A percentile compares a stretch with the other conserved stretches of the same genome.
Evolutionary conservation across 2,329 filamentous ascomycete species (phyloP).

Genomic region (Massarina eburnea): DNA sequence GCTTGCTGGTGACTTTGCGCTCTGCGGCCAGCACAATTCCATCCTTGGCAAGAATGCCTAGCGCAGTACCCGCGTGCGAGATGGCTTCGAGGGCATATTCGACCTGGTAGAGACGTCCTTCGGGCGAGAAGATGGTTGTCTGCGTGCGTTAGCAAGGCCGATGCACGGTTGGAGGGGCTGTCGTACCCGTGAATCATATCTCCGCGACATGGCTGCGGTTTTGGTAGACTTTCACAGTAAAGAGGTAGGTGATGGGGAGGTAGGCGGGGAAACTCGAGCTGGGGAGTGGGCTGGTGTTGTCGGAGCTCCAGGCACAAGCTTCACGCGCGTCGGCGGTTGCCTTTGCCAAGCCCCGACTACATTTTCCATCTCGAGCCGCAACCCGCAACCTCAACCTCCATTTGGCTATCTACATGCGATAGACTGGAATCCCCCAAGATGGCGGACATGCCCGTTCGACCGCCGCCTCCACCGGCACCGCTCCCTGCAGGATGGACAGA

Average conservation of each 20-base stretch:
- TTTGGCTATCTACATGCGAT: background rate
- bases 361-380: slow-evolving; percentile 21
- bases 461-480: slow-evolving; percentile 50
- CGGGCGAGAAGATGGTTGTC: slow-evolving; percentile 99
- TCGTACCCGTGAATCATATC: slow-evolving; percentile 94
- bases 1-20: slow-evolving; percentile 98
- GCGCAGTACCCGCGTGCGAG: slow-evolving; percentile 93
- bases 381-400: slow-evolving; percentile 13
- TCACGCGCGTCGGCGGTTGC: slow-evolving; percentile 33
- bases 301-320: slow-evolving; percentile 43
- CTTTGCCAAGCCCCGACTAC: slow-evolving; percentile 30
- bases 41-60: slow-evolving; percentile 96
- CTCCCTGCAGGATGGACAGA: slow-evolving; percentile 87
- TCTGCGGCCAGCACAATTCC: slow-evolving; percentile 97
- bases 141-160: slow-evolving; percentile 44
- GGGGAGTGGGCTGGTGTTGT: slow-evolving; percentile 28
- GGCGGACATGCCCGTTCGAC: slow-evolving; percentile 33
- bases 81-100: slow-evolving; percentile 99
- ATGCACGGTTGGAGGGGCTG: slow-evolving; percentile 5
- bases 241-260: slow-evolving; percentile 7
- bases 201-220: slow-evolving; percentile 74
- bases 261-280: slow-evolving; percentile 18
- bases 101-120: slow-evolving; percentile 97
- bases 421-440: slow-evolving; percentile 13
- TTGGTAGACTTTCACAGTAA: slow-evolving; percentile 6